phyloP scores from a whole-genome alignment of 352 stramenopile species.

The Pythium plurisporium region DNA sequence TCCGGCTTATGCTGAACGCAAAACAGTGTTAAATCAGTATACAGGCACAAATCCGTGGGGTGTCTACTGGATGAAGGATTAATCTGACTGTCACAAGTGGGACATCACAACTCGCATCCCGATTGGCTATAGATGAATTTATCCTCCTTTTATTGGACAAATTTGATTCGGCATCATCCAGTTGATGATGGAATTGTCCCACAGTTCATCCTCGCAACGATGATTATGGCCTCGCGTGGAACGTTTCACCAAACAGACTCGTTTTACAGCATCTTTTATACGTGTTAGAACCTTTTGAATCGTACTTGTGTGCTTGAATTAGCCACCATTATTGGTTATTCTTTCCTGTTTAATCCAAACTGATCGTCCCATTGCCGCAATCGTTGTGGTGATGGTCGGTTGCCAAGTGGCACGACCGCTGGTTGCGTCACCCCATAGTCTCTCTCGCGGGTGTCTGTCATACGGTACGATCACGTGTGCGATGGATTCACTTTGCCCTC shows the following conservation, averaged over 20 bases:
- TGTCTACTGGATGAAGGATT: slow-evolving; percentile 1
- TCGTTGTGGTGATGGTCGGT: too few relatives aligned
- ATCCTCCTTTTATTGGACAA: slow-evolving; percentile 4
- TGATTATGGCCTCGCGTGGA: neutral
- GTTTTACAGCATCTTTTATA: too few relatives aligned
- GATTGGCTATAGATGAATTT: slow-evolving; percentile 3
- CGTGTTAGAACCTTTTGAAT: neutral
- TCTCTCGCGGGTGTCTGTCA: too few relatives aligned
- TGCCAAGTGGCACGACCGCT: too few relatives aligned
- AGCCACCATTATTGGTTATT: too few relatives aligned
- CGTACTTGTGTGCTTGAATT: too few relatives aligned
- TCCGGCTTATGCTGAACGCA: slow-evolving; percentile 11
- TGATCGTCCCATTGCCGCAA: too few relatives aligned
- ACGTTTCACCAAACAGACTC: neutral
- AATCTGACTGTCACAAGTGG: neutral
- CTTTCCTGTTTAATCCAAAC: too few relatives aligned
- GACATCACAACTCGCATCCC: neutral
- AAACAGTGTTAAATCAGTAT: neutral
- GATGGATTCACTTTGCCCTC: too few relatives aligned
- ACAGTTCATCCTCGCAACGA: neutral
- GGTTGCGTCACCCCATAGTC: too few relatives aligned
- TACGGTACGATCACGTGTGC: too few relatives aligned
- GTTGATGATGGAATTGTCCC: slow-evolving; percentile 10
- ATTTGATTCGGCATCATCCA: slow-evolving; percentile 15
- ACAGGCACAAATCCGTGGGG: neutral